Evolutionary conservation across 768 basidiomycete genomes (phyloP).

Genomic region (Brasilioporus rufonigricans): DNA sequence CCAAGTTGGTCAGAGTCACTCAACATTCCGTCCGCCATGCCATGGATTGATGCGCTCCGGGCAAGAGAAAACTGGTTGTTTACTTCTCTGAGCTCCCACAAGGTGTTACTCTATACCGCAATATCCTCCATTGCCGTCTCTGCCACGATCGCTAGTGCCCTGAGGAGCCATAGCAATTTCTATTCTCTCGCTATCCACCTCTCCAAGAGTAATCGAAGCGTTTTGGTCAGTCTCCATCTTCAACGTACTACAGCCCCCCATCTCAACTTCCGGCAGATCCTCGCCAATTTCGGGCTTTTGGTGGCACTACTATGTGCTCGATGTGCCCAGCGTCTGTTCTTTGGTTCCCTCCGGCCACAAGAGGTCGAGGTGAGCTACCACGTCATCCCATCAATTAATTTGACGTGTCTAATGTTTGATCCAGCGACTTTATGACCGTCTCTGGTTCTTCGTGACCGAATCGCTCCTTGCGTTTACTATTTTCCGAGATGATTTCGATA

Average conservation of each 20-base stretch:
- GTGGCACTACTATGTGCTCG: constrained; percentile 74
- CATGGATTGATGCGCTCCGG: constrained; percentile 47
- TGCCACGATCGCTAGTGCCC: constrained; percentile 74
- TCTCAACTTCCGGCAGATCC: constrained; percentile 49
- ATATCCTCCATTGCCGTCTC: constrained; percentile 68
- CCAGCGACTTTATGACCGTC: constrained; percentile 91
- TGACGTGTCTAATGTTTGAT: not conserved
- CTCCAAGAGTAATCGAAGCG: constrained; percentile 90
- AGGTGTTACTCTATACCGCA: constrained; percentile 66
- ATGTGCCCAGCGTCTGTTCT: constrained; percentile 82
- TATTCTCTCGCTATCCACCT: constrained; percentile 91
- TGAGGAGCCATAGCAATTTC: constrained; percentile 85
- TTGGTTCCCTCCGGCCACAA: constrained; percentile 80
- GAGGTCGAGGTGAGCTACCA: constrained; percentile 79
- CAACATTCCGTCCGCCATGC: constrained; percentile 36
- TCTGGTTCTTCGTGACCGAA: constrained; percentile 98
- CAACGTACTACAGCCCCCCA: not conserved
- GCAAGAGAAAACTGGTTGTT: constrained; percentile 51
- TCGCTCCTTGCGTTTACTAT: constrained; percentile 95
- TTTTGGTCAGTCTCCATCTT: constrained; percentile 59
- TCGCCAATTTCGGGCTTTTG: constrained; percentile 88
- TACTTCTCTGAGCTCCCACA: constrained; percentile 53
- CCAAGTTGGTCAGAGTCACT: not conserved
- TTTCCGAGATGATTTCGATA: constrained; percentile 93
- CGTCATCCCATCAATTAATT: not conserved